Percentiles rank a stretch among this genome's conserved stretches.
Evolutionary conservation across 257 asterid genomes (phyloP).

Genomic region (Penstemon eatonii): DNA sequence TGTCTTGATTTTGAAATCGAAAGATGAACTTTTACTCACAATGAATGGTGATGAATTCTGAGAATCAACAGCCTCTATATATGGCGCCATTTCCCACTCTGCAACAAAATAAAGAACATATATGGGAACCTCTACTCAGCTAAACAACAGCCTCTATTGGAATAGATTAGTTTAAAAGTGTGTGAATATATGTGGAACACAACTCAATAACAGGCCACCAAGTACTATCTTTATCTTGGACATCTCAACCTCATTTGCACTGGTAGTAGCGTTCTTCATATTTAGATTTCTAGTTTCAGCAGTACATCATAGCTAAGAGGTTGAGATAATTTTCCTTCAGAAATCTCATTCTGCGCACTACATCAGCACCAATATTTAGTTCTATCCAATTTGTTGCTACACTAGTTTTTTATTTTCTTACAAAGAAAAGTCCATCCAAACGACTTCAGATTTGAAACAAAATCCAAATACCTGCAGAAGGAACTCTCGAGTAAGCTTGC

Average conservation of each 20-base stretch:
- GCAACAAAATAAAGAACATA: slow-evolving; percentile 36
- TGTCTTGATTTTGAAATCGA: slow-evolving; percentile 9
- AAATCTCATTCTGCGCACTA: too few relatives aligned
- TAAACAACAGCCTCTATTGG: slow-evolving; percentile 18
- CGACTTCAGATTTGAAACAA: background rate
- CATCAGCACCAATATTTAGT: too few relatives aligned
- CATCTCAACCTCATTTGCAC: slow-evolving; percentile 11
- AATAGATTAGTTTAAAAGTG: slow-evolving; percentile 8
- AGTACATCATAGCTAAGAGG: slow-evolving; percentile 1
- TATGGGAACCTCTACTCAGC: slow-evolving; percentile 16
- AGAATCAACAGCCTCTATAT: slow-evolving; percentile 91
- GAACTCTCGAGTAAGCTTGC: background rate
- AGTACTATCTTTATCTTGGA: slow-evolving; percentile 3
- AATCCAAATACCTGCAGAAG: background rate
- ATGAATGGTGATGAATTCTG: slow-evolving; percentile 68
- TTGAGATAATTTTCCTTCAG: background rate
- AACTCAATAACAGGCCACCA: background rate
- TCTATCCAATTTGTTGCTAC: background rate
- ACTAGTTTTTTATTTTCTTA: too few relatives aligned
- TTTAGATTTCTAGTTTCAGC: background rate
- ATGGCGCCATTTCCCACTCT: slow-evolving; percentile 95
- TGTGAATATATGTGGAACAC: background rate
- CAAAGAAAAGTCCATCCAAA: background rate
- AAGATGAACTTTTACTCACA: slow-evolving; percentile 40
- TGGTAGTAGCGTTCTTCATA: slow-evolving; percentile 4